Conservation (phyloP, 768 basidiomycete genomes). For the Trametopsis cervina region DNA sequence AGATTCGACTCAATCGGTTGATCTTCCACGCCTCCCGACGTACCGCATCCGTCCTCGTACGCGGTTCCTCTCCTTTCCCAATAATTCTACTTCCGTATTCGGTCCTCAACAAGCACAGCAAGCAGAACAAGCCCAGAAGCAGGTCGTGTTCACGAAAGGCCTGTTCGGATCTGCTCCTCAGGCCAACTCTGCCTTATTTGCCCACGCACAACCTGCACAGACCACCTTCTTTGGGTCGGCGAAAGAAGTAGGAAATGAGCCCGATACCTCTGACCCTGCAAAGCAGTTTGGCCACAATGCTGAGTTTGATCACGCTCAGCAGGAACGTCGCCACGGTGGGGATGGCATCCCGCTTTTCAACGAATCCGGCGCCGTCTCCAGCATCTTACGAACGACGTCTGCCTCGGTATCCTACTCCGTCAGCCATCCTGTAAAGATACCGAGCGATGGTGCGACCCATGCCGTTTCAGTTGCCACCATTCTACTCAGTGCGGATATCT, state of each 20-base stretch:
- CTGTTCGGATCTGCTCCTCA: neutral
- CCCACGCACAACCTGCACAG: neutral
- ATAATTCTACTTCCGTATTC: neutral
- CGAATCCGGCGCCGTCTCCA: neutral
- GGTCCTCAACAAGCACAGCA: neutral
- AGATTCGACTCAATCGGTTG: slow-evolving; percentile 8
- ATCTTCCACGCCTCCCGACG: neutral
- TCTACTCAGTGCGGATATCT: slow-evolving; percentile 37
- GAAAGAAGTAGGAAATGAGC: neutral
- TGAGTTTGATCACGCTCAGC: too few species aligned
- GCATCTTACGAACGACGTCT: slow-evolving; percentile 19
- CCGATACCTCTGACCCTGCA: neutral
- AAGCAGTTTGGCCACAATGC: too few species aligned
- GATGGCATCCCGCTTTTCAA: neutral
- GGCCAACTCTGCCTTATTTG: neutral
- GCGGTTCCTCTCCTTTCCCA: neutral
- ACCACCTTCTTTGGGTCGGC: neutral
- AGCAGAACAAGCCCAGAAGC: neutral
- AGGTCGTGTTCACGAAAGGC: neutral
- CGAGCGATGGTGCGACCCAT: slow-evolving; percentile 48
- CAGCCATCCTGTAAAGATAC: slow-evolving; percentile 41
- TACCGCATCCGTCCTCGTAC: neutral
- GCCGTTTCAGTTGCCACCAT: slow-evolving; percentile 46
- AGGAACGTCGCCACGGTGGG: neutral
- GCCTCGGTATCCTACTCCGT: slow-evolving; percentile 46